Evolutionary conservation across 306 rosid species (phyloP).

Genomic region (Ammopiptanthus mongolicus): DNA sequence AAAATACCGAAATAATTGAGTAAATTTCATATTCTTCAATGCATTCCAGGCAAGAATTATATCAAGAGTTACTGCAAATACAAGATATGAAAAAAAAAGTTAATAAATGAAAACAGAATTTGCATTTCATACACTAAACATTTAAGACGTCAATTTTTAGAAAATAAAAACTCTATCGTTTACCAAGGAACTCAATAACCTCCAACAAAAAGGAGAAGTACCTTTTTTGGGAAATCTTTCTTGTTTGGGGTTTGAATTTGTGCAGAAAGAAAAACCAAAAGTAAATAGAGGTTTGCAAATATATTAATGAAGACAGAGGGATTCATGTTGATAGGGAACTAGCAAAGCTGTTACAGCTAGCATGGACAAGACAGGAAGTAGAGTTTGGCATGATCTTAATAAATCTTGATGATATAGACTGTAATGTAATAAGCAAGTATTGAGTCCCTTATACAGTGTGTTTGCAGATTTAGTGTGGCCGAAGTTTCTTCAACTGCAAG

Average conservation of each 20-base stretch:
- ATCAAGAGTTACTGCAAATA: conserved; percentile 70
- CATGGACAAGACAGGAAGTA: neutral
- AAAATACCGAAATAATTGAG: conserved; percentile 80
- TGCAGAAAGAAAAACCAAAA: neutral
- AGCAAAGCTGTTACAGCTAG: neutral
- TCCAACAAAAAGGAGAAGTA: neutral
- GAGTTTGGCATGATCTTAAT: neutral
- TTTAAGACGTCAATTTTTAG: neutral
- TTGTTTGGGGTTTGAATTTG: neutral
- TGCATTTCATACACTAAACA: neutral
- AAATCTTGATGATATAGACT: neutral
- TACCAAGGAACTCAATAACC: neutral
- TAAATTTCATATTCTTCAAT: conserved; percentile 80
- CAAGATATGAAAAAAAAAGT: conserved; percentile 15
- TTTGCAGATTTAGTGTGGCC: neutral
- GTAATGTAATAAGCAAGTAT: neutral
- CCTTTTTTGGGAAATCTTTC: neutral
- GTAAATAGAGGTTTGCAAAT: neutral
- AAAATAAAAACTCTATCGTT: neutral
- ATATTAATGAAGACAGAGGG: neutral
- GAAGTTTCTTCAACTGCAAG: neutral
- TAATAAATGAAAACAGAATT: neutral
- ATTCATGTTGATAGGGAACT: neutral
- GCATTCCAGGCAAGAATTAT: conserved; percentile 78
- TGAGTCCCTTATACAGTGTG: neutral